A percentile compares a stretch with the other conserved stretches of the same genome.
phyloP scores from a whole-genome alignment of 306 rosid genomes.

The Trifolium subterraneum region DNA sequence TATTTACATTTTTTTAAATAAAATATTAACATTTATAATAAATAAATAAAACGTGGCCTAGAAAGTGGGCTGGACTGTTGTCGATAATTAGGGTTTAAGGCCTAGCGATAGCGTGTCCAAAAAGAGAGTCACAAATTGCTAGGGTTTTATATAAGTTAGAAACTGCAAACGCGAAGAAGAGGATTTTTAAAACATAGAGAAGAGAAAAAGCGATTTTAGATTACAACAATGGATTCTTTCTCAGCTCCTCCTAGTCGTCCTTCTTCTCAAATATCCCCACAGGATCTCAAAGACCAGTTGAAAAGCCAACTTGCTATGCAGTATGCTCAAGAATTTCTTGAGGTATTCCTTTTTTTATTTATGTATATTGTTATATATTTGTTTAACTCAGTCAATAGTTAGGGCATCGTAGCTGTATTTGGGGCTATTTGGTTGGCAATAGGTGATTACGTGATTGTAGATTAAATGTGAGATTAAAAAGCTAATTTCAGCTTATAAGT shows the following conservation, averaged over 20 bases:
- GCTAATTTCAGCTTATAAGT: neutral
- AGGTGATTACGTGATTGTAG: no score
- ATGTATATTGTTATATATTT: neutral
- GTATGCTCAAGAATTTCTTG: conserved; percentile 91
- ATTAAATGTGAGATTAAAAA: no score
- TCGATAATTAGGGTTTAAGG: conserved; percentile 29
- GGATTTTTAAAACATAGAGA: neutral
- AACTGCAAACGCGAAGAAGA: neutral
- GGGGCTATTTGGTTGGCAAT: no score
- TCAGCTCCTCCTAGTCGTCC: conserved; percentile 62
- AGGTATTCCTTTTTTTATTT: conserved; percentile 50
- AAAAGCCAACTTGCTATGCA: conserved; percentile 90
- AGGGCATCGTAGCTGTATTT: no score
- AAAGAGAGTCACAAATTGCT: neutral
- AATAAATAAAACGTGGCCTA: neutral
- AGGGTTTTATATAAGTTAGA: neutral
- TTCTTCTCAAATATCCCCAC: conserved; percentile 59
- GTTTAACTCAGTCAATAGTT: no score
- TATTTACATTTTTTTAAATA: no score
- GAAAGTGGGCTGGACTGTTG: conserved; percentile 9
- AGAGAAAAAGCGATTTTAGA: neutral
- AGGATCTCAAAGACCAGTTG: conserved; percentile 74
- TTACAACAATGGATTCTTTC: conserved; percentile 80
- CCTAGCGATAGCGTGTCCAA: neutral
- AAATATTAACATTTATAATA: no score